Evolutionary conservation across 2,329 filamentous ascomycete genomes (phyloP).

Genomic region (Penicillium sp.): DNA sequence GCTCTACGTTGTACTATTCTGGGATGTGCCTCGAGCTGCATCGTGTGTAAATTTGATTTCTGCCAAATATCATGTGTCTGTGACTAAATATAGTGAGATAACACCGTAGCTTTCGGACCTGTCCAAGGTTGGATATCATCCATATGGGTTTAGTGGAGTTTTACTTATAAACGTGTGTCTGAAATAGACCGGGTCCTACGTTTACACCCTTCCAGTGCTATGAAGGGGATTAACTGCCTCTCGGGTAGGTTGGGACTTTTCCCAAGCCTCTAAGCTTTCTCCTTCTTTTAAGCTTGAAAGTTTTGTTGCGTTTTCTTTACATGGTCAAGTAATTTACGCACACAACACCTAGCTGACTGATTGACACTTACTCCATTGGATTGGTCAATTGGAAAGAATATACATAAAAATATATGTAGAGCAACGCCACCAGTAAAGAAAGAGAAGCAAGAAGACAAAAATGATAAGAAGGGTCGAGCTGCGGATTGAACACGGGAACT

Average conservation of each 20-base stretch:
- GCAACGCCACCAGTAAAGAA: not conserved
- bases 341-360: not conserved
- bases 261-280: not conserved
- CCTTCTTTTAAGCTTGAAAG: not conserved
- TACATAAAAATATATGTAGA: not conserved
- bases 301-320: not conserved
- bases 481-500: no score
- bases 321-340: not conserved
- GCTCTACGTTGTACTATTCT: not conserved
- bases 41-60: conserved; percentile 7
- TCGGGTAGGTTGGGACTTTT: not conserved
- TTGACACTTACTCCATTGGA: not conserved
- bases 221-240: not conserved
- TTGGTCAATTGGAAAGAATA: not conserved
- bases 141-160: not conserved
- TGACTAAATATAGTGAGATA: not conserved
- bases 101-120: not conserved
- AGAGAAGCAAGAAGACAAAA: conserved; percentile 1
- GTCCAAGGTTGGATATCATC: not conserved
- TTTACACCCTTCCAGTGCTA: not conserved
- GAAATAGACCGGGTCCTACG: not conserved
- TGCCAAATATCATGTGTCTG: conserved; percentile 6
- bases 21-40: not conserved
- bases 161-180: not conserved
- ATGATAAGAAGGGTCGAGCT: not conserved